Conservation (phyloP, 768 basidiomycete species). For the Suillus clintonianus region DNA sequence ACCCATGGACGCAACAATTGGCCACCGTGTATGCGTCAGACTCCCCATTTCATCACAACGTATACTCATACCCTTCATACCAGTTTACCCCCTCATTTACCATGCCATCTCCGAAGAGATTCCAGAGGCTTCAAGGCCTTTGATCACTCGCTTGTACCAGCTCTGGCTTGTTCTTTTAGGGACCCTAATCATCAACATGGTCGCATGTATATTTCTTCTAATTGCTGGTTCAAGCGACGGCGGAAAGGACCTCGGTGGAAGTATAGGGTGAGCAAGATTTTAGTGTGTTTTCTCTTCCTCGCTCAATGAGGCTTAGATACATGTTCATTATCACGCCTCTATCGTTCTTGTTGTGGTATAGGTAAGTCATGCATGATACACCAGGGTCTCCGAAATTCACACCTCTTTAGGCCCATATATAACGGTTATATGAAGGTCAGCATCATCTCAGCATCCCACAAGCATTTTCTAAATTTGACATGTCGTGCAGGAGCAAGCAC, state of each 20-base stretch:
- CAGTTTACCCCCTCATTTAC: constrained; percentile 93
- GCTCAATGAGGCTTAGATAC: constrained; percentile 51
- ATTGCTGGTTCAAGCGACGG: constrained; percentile 75
- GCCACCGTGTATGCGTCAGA: constrained; percentile 71
- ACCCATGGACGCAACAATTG: constrained; percentile 88
- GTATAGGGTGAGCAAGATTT: constrained; percentile 63
- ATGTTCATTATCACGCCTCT: constrained; percentile 72
- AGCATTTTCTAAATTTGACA: constrained; percentile 28
- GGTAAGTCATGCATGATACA: constrained; percentile 48
- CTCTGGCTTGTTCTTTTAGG: constrained; percentile 89
- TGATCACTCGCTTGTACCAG: constrained; percentile 86
- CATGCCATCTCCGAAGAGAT: constrained; percentile 93
- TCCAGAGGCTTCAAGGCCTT: constrained; percentile 72
- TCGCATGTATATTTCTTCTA: constrained; percentile 87
- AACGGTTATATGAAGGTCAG: constrained; percentile 95
- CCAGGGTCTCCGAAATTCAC: constrained; percentile 8
- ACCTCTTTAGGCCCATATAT: constrained; percentile 77
- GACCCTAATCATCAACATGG: constrained; percentile 86
- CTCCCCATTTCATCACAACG: constrained; percentile 16
- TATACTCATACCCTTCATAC: constrained; percentile 19
- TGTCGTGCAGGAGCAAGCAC: constrained; percentile 73
- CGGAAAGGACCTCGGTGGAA: constrained; percentile 77
- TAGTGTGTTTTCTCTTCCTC: background rate
- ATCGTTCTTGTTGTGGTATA: constrained; percentile 95
- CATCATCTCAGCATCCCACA: constrained; percentile 11